phyloP scores from a whole-genome alignment of 345 rosid species.

The Diplotaxis tenuifolia region DNA sequence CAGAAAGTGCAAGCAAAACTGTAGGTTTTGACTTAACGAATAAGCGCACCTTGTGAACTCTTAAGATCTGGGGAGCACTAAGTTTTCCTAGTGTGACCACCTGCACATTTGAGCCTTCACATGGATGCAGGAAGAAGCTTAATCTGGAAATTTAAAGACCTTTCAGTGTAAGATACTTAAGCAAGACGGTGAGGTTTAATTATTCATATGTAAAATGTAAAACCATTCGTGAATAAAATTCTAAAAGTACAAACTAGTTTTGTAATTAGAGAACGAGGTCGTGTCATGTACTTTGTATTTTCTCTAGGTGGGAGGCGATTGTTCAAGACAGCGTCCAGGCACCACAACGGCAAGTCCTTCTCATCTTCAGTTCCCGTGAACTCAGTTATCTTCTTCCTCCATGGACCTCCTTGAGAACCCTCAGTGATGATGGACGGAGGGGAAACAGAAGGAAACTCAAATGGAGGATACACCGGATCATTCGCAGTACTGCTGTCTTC shows the following conservation, averaged over 20 bases:
- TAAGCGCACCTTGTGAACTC: constrained; percentile 77
- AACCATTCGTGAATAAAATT: constrained; percentile 3
- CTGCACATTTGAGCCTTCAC: constrained; percentile 80
- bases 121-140: constrained; percentile 92
- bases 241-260: constrained; percentile 12
- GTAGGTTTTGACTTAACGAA: background rate
- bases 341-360: constrained; percentile 95
- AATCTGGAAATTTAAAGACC: constrained; percentile 53
- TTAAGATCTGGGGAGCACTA: constrained; percentile 96
- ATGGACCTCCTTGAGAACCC: constrained; percentile 95
- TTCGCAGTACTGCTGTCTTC: constrained; percentile 64
- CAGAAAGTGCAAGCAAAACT: background rate
- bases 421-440: constrained; percentile 97
- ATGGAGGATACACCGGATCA: constrained; percentile 92
- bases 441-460: constrained; percentile 70
- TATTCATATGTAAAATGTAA: no score
- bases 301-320: constrained; percentile 92
- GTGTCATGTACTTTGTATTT: constrained; percentile 67
- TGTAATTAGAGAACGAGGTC: constrained; percentile 9
- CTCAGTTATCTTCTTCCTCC: constrained; percentile 93
- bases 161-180: constrained; percentile 10
- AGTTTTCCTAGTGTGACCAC: constrained; percentile 93
- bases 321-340: constrained; percentile 82
- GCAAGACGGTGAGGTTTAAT: background rate
- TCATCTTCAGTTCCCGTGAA: constrained; percentile 90